phyloP scores from a whole-genome alignment of 2,329 filamentous ascomycete genomes.

The Graphilbum fragrans region DNA sequence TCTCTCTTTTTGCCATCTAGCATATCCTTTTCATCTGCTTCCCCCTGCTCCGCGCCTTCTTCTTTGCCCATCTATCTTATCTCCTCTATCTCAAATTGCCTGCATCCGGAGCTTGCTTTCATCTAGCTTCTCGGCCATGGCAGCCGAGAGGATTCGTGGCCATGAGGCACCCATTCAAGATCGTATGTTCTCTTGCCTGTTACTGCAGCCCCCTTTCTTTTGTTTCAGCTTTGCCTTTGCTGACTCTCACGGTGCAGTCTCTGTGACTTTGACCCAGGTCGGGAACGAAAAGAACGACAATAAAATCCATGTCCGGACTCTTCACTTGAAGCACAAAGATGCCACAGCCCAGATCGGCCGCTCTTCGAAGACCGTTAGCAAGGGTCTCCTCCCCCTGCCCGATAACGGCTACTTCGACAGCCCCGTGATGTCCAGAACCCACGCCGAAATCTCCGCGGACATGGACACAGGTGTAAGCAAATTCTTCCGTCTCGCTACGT shows the following conservation, averaged over 20 bases:
- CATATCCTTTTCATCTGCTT: too few species aligned
- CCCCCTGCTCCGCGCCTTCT: too few species aligned
- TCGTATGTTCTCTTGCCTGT: too few species aligned
- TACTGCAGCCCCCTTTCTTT: neutral
- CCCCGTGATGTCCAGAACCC: constrained; percentile 58
- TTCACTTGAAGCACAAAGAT: constrained; percentile 16
- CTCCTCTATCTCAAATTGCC: too few species aligned
- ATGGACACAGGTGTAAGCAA: constrained; percentile 28
- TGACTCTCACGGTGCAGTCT: constrained; percentile 9
- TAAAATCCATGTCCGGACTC: constrained; percentile 13
- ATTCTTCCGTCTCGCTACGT: neutral
- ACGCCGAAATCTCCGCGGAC: constrained; percentile 43
- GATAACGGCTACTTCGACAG: constrained; percentile 57
- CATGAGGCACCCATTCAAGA: too few species aligned
- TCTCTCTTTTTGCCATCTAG: too few species aligned
- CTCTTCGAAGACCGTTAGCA: constrained; percentile 30
- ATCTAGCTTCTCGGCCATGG: too few species aligned
- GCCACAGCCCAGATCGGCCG: constrained; percentile 25
- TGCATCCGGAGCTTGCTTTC: too few species aligned
- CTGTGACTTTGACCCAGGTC: constrained; percentile 9
- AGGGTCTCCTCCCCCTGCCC: constrained; percentile 23
- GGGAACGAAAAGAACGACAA: constrained; percentile 6
- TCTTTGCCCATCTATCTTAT: too few species aligned
- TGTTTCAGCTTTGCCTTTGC: neutral
- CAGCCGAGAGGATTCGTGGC: too few species aligned